Evolutionary conservation across 768 basidiomycete species (phyloP).

Genomic region (Lactarius tabidus): DNA sequence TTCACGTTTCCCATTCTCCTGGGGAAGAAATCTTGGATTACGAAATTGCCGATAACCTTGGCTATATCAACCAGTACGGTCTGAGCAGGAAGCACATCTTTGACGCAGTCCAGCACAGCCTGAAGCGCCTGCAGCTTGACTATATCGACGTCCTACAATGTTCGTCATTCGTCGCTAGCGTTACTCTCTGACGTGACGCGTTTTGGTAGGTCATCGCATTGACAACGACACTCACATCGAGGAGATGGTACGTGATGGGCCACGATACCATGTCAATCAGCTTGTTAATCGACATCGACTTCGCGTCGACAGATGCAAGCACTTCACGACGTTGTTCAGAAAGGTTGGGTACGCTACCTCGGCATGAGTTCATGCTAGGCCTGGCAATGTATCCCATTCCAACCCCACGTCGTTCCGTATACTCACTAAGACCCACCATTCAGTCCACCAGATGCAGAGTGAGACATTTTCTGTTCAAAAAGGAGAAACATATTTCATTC

Average conservation of each 20-base stretch:
- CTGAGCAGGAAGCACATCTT: constrained; percentile 53
- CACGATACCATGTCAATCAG: background rate
- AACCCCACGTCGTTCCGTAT: background rate
- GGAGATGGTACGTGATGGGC: constrained; percentile 32
- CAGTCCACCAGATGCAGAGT: constrained; percentile 32
- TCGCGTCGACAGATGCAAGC: constrained; percentile 40
- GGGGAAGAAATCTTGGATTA: no score
- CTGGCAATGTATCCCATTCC: constrained; percentile 28
- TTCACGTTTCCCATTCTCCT: background rate
- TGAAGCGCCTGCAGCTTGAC: constrained; percentile 64
- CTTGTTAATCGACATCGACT: background rate
- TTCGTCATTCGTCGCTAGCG: constrained; percentile 17
- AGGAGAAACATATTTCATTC: background rate
- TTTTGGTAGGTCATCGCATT: constrained; percentile 35
- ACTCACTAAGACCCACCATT: background rate
- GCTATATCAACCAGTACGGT: constrained; percentile 39
- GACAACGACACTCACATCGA: constrained; percentile 42
- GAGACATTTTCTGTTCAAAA: background rate
- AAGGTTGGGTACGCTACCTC: constrained; percentile 39
- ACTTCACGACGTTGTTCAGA: constrained; percentile 41
- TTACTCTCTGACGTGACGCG: constrained; percentile 1
- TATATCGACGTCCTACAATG: constrained; percentile 73
- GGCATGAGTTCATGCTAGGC: constrained; percentile 35
- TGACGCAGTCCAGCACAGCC: constrained; percentile 49
- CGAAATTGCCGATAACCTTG: constrained; percentile 24